Base-by-base conservation (phyloP, 768 basidiomycete species). In the Epithele typhae region DNA sequence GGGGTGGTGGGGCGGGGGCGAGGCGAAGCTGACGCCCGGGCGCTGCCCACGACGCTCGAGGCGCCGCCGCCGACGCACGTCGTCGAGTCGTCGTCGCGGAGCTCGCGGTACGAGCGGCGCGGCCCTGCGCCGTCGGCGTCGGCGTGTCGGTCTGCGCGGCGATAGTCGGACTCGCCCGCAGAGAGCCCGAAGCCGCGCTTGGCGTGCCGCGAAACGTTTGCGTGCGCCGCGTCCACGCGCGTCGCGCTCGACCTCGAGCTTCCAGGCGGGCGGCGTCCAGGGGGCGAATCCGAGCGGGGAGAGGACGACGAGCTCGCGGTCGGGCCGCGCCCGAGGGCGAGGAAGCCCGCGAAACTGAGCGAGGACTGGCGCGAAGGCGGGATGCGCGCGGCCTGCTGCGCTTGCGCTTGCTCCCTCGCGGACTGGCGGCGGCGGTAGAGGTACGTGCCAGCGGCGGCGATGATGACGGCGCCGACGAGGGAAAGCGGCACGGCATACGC, bases 401-500 rank as follows among this genome's bases (percentile, higher is more conserved):
- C 58, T 12, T 41, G 43, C 11, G 38, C 40, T n/a, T 57, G 62
- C 38, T 65, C 59, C 17, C 25, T 25, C 18, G 41, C 40, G 30
- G 62, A 64, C 46, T 59, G 45, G 37, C 61, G 54, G 24, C 61
- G 60, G 37, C 64, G 64, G 30, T 57, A 55, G 5, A 62, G 37
- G 35, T 45, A 51, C 25, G 66, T 48, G 3, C 53, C 53, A 27
- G 44, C 52, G 0, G 65, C 64, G 27, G 53, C 43, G 36, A 68
- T 43, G 38, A 67, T 39, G 43, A 67, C 60, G 9, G 53, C 47
- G 30, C 49, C 61, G 5, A 65, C 59, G 38, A 68, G 57, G 12
- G 64, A 54, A 35, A 68, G 62, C 1, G 67, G 67, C 17, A 68
- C 61, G 24, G 65, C 66, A 25, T 64, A 52, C 6, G 67, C 65